phyloP scores from a whole-genome alignment of 305 asterid species.

The Fraxinus dipetala region DNA sequence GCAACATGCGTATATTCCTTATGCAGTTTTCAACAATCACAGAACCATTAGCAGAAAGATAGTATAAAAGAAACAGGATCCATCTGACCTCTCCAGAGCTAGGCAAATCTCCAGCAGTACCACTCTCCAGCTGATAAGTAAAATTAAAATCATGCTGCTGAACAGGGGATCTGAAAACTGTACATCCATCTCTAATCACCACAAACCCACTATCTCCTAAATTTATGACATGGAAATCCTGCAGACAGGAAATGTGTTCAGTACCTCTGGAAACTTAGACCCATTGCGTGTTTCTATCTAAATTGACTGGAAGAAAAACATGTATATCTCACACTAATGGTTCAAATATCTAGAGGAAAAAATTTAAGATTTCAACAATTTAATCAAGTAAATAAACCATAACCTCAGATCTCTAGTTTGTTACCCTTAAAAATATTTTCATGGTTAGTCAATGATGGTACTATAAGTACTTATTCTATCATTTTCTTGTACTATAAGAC shows the following conservation, averaged over 20 bases:
- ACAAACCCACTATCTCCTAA: slow-evolving; percentile 96
- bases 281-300: too few relatives aligned
- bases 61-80: background rate
- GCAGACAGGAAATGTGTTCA: background rate
- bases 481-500: background rate
- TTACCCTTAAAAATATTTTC: too few relatives aligned
- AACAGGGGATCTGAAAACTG: slow-evolving; percentile 80
- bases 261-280: background rate
- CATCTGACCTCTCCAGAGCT: slow-evolving; percentile 78
- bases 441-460: too few relatives aligned
- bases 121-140: slow-evolving; percentile 72
- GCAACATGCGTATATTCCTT: background rate
- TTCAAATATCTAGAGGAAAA: too few relatives aligned
- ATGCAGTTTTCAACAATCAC: background rate
- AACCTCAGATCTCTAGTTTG: too few relatives aligned
- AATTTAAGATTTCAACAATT: too few relatives aligned
- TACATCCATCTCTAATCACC: slow-evolving; percentile 86
- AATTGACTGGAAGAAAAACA: background rate
- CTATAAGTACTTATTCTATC: too few relatives aligned
- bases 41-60: slow-evolving; percentile 14
- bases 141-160: slow-evolving; percentile 92
- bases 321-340: too few relatives aligned
- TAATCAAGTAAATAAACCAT: too few relatives aligned
- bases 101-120: slow-evolving; percentile 74
- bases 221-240: slow-evolving; percentile 90